phyloP scores from a whole-genome alignment of 2,329 filamentous ascomycete species.

The Talaromyces islandicus region DNA sequence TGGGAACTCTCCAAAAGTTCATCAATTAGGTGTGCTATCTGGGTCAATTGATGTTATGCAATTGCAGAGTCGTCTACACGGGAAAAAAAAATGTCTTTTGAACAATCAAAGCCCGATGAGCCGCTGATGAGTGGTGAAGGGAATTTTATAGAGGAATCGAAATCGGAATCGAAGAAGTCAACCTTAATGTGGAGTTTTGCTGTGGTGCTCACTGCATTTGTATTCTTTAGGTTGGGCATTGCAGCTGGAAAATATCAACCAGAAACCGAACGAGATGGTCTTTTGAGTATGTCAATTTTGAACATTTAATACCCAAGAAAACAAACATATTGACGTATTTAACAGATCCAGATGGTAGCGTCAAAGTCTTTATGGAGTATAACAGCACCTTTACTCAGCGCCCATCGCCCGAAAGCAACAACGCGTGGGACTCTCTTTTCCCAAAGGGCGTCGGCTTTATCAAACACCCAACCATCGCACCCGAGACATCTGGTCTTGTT shows the following conservation, averaged over 20 bases:
- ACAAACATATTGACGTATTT: not conserved
- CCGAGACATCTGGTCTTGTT: not conserved
- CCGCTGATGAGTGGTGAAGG: not conserved
- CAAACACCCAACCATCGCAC: conserved; percentile 1
- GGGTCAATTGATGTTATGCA: not conserved
- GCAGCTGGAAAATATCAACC: not conserved
- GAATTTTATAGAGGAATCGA: not conserved
- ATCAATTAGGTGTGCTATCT: not conserved
- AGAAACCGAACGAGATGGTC: not conserved
- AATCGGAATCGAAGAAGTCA: not conserved
- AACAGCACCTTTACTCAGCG: not conserved
- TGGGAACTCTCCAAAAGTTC: not conserved
- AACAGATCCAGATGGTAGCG: not conserved
- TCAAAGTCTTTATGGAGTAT: not conserved
- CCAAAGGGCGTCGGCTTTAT: not conserved
- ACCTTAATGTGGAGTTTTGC: not conserved
- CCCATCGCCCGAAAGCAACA: not conserved
- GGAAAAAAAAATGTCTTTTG: not conserved
- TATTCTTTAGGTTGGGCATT: not conserved
- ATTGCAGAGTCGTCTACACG: not conserved
- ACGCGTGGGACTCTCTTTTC: not conserved
- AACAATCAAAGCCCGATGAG: not conserved
- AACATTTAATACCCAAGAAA: too few relatives aligned
- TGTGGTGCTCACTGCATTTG: not conserved
- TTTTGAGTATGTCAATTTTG: not conserved